A percentile compares a stretch with the other conserved stretches of the same genome.
phyloP scores from a whole-genome alignment of 2,329 filamentous ascomycete species.

The Huntiella abstrusa region DNA sequence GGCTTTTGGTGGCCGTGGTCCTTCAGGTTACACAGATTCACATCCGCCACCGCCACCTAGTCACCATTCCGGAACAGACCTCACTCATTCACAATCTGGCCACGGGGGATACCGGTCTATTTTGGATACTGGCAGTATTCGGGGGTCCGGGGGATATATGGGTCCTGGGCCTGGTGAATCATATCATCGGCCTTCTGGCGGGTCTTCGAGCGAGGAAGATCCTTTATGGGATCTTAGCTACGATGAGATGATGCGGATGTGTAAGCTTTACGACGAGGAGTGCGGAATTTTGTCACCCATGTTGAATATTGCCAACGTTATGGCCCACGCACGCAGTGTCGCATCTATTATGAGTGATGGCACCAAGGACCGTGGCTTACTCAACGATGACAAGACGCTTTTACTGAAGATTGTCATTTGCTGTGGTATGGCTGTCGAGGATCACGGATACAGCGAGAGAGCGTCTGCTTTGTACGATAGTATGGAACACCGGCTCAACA shows the following conservation, averaged over 20 bases:
- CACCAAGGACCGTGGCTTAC: conserved; percentile 17
- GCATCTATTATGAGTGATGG: conserved; percentile 49
- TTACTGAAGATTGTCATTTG: conserved; percentile 72
- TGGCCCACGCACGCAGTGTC: conserved; percentile 49
- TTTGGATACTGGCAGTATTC: conserved; percentile 7
- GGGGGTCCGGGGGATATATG: conserved; percentile 1
- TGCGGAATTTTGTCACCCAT: conserved; percentile 86
- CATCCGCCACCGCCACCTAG: conserved; percentile 7
- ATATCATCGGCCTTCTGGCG: conserved; percentile 3
- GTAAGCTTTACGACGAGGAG: conserved; percentile 70
- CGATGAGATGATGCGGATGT: conserved; percentile 63
- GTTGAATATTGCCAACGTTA: conserved; percentile 52
- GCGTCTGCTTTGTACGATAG: conserved; percentile 57
- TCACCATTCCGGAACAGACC: conserved; percentile 9
- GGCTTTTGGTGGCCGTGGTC: conserved; percentile 3
- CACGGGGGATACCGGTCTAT: conserved; percentile 7
- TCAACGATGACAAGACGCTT: conserved; percentile 38
- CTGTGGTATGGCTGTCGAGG: conserved; percentile 58
- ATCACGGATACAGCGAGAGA: conserved; percentile 56
- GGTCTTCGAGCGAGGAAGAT: conserved; percentile 28
- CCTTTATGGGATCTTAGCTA: conserved; percentile 63
- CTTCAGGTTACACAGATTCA: conserved; percentile 4
- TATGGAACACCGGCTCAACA: conserved; percentile 53
- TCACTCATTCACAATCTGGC: conserved; percentile 9
- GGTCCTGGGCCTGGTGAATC: not conserved